These are phyloP conservation scores for Colletotrichum lindemuthianum DNA, from an alignment of 2,329 filamentous ascomycete species.

Conservation along the genomic window DNA sequence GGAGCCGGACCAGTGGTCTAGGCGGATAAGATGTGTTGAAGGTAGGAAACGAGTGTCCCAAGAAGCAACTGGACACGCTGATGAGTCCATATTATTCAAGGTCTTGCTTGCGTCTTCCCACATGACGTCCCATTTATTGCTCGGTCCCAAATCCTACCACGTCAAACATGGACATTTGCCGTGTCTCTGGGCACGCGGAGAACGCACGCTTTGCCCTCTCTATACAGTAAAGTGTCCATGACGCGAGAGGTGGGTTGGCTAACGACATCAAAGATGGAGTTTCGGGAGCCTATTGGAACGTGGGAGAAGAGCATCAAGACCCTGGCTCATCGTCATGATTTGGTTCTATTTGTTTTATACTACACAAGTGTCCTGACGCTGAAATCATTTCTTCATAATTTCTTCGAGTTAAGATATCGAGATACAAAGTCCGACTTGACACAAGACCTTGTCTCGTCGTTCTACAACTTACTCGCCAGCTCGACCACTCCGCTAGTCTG, in stretches of 20 bases:
- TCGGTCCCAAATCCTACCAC: not conserved
- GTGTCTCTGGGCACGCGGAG: constrained; percentile 7
- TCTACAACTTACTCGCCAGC: constrained; percentile 18
- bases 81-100: not conserved
- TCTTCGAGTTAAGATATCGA: not conserved
- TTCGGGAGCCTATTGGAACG: not conserved
- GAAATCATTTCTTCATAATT: no score
- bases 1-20: not conserved
- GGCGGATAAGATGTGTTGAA: not conserved
- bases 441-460: not conserved
- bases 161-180: not conserved
- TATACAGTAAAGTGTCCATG: constrained; percentile 17
- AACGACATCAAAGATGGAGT: constrained; percentile 27
- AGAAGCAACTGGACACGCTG: not conserved
- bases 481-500: not conserved
- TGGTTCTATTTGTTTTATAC: no score
- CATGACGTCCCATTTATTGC: constrained; percentile 10
- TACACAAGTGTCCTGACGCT: no score
- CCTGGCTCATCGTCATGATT: not conserved
- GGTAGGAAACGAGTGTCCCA: not conserved
- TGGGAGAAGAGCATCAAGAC: not conserved
- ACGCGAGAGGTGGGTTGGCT: constrained; percentile 29
- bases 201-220: constrained; percentile 12
- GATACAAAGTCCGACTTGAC: not conserved
- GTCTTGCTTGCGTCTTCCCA: constrained; percentile 1